Evolutionary conservation across 2,329 filamentous ascomycete genomes (phyloP).

Genomic region (Pestalotiopsis sp.): DNA sequence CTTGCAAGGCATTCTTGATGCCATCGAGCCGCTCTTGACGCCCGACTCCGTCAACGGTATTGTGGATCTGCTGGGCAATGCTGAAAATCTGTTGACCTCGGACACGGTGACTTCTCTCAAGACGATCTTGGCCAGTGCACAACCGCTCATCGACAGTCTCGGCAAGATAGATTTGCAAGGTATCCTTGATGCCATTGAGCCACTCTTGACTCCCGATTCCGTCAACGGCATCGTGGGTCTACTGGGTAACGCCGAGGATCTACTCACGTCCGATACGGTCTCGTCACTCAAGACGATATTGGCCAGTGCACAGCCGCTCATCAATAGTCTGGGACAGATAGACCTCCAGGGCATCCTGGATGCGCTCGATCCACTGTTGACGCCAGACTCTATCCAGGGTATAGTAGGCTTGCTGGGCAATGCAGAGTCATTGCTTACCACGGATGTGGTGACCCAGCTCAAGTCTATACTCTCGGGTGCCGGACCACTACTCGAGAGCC

Average conservation of each 20-base stretch:
- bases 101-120: conserved; percentile 22
- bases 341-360: conserved; percentile 25
- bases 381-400: conserved; percentile 26
- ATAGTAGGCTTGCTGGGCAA: conserved; percentile 28
- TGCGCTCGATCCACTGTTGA: conserved; percentile 37
- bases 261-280: conserved; percentile 26
- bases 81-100: conserved; percentile 28
- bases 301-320: conserved; percentile 25
- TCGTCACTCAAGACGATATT: conserved; percentile 25
- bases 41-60: conserved; percentile 31
- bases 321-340: conserved; percentile 32
- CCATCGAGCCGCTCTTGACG: conserved; percentile 37
- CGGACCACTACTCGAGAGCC: background rate
- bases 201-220: conserved; percentile 33
- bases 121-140: conserved; percentile 22
- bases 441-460: conserved; percentile 21
- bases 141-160: conserved; percentile 21
- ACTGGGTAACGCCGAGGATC: conserved; percentile 30
- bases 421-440: conserved; percentile 22
- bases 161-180: conserved; percentile 33
- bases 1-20: conserved; percentile 21
- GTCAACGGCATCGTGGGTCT: conserved; percentile 33
- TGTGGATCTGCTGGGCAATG: conserved; percentile 30
- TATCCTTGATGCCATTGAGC: conserved; percentile 35
- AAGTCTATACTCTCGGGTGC: conserved; percentile 24